Evolutionary conservation across 2,329 filamentous ascomycete species (phyloP).

Genomic region (Trichophyton benhamiae): DNA sequence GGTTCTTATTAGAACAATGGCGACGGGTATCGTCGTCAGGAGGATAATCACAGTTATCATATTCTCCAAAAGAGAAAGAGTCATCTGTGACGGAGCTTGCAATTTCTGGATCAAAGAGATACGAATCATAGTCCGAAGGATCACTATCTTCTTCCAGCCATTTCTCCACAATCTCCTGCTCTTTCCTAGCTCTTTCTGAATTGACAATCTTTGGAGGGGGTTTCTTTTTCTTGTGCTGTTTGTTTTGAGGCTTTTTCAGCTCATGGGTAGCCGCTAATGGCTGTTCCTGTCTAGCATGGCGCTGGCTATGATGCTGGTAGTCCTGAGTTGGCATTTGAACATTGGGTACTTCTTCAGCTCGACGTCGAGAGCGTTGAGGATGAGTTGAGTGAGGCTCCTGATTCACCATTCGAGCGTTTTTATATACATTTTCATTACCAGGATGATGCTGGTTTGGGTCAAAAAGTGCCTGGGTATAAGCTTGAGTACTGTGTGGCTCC

Average conservation of each 20-base stretch:
- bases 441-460: not conserved
- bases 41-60: conserved; percentile 6
- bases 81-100: conserved; percentile 21
- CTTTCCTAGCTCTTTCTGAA: conserved; percentile 6
- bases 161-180: conserved; percentile 8
- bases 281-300: not conserved
- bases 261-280: not conserved
- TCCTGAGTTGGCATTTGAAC: not conserved
- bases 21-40: conserved; percentile 8
- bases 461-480: not conserved
- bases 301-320: not conserved
- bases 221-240: conserved; percentile 5
- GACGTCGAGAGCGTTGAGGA: not conserved
- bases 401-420: not conserved
- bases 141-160: conserved; percentile 17
- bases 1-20: conserved; percentile 8
- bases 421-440: not conserved
- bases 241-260: not conserved
- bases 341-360: conserved; percentile 3
- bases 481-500: not conserved
- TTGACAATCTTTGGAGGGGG: conserved; percentile 11
- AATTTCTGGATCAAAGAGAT: conserved; percentile 19
- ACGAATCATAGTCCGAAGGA: conserved; percentile 21
- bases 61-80: conserved; percentile 15
- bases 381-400: not conserved